Conservation (phyloP, 495 filamentous ascomycete genomes). For the Penicillium chermesinum region DNA sequence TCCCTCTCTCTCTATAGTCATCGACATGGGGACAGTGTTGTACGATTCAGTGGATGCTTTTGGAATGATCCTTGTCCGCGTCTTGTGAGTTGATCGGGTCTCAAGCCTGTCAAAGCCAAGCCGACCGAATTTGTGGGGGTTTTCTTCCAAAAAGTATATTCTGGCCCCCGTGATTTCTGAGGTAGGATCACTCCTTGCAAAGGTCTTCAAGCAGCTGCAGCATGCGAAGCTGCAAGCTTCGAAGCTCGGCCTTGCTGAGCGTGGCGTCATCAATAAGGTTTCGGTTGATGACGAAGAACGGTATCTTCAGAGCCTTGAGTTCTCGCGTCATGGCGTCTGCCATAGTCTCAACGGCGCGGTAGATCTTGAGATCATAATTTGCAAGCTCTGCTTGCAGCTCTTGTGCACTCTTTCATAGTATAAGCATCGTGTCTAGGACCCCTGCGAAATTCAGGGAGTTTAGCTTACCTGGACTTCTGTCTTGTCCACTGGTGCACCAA, state of each 20-base stretch:
- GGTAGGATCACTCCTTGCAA: constrained; percentile 44
- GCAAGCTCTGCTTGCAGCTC: constrained; percentile 51
- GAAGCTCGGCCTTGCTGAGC: constrained; percentile 40
- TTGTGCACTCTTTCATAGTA: constrained; percentile 28
- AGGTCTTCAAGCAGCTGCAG: constrained; percentile 59
- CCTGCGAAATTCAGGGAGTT: not conserved
- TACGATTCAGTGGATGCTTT: too few relatives aligned
- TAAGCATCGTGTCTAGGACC: constrained; percentile 6
- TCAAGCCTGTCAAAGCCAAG: too few relatives aligned
- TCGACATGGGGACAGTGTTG: too few relatives aligned
- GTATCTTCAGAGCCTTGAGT: constrained; percentile 54
- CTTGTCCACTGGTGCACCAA: constrained; percentile 34
- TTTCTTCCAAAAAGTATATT: too few relatives aligned
- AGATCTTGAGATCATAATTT: constrained; percentile 57
- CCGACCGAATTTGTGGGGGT: too few relatives aligned
- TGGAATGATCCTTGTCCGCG: too few relatives aligned
- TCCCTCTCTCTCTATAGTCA: too few relatives aligned
- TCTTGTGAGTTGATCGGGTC: too few relatives aligned
- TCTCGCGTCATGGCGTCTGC: constrained; percentile 49
- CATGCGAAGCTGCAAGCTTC: constrained; percentile 53
- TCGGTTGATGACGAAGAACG: constrained; percentile 55
- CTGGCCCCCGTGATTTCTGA: not conserved
- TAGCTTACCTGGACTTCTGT: constrained; percentile 32
- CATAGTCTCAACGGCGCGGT: constrained; percentile 56
- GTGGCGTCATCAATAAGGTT: constrained; percentile 32